Conservation (phyloP, 257 asterid genomes). For the Lycium ferocissimum region DNA sequence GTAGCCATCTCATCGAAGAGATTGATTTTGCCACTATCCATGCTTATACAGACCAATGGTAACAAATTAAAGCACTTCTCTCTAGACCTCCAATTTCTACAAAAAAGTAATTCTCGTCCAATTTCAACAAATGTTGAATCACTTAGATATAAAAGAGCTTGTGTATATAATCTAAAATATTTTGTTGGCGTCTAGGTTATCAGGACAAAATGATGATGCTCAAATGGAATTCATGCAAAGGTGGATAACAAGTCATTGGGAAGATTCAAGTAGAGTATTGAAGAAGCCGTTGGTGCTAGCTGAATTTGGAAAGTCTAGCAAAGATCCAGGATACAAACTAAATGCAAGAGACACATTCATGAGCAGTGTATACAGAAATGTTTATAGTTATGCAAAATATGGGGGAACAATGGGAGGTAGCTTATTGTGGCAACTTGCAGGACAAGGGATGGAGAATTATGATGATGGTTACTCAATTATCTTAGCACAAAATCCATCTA, state of each 20-base stretch:
- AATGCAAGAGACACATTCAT: slow-evolving; percentile 48
- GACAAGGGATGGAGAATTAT: slow-evolving; percentile 49
- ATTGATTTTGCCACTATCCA: slow-evolving; percentile 61
- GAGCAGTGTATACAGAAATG: slow-evolving; percentile 37
- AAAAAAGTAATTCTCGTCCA: no score
- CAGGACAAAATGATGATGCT: slow-evolving; percentile 41
- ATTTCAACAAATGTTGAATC: no score
- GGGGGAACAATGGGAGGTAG: slow-evolving; percentile 53
- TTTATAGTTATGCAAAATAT: slow-evolving; percentile 45
- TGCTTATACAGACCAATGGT: slow-evolving; percentile 64
- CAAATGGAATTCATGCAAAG: slow-evolving; percentile 52
- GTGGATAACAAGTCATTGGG: slow-evolving; percentile 57
- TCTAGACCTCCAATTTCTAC: not conserved
- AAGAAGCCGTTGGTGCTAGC: slow-evolving; percentile 56
- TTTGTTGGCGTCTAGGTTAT: slow-evolving; percentile 36
- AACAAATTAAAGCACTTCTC: not conserved
- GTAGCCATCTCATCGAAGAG: slow-evolving; percentile 51
- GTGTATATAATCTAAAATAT: no score
- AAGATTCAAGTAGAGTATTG: slow-evolving; percentile 45
- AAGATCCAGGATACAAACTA: slow-evolving; percentile 47
- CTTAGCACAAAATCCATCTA: slow-evolving; percentile 48
- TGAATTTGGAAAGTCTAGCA: slow-evolving; percentile 59
- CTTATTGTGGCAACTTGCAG: slow-evolving; percentile 59
- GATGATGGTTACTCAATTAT: slow-evolving; percentile 55
- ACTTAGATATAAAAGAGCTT: no score